These are phyloP conservation scores for Aspergillus udagawae DNA, from an alignment of 2,329 filamentous ascomycete genomes.

Conservation along the genomic window DNA sequence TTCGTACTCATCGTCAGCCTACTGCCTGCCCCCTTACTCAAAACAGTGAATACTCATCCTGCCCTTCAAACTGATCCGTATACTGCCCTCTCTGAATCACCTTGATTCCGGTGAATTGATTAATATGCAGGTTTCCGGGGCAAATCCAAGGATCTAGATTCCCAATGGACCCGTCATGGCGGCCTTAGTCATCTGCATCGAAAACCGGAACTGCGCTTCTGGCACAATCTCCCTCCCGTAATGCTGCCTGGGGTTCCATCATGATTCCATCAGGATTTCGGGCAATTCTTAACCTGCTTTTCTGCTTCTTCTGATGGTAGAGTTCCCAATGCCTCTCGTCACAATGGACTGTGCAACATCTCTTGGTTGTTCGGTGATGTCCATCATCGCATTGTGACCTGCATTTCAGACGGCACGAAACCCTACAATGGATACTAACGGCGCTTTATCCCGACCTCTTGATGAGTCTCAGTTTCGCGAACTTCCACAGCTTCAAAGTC, in stretches of 20 bases:
- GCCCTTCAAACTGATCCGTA: not conserved
- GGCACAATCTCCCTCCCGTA: not conserved
- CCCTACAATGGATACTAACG: conserved; percentile 29
- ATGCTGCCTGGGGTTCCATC: not conserved
- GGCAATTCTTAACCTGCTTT: not conserved
- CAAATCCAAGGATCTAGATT: not conserved
- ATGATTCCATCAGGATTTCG: not conserved
- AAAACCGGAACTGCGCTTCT: not conserved
- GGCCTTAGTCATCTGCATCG: not conserved
- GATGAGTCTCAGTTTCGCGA: conserved; percentile 43
- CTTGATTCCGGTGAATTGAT: not conserved
- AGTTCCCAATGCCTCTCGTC: not conserved
- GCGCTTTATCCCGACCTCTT: conserved; percentile 29
- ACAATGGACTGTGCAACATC: not conserved
- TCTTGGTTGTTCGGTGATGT: not conserved
- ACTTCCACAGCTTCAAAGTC: conserved; percentile 37
- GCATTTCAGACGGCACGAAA: conserved; percentile 11
- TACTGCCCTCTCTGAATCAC: not conserved
- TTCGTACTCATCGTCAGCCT: not conserved
- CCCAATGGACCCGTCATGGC: not conserved
- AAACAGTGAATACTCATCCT: not conserved
- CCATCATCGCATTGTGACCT: conserved; percentile 10
- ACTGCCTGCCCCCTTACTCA: not conserved
- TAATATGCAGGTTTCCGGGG: not conserved
- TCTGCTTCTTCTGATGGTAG: not conserved